These are phyloP conservation scores for Alternaria brassicae DNA, from an alignment of 2,329 filamentous ascomycete genomes.

Conservation along the genomic window DNA sequence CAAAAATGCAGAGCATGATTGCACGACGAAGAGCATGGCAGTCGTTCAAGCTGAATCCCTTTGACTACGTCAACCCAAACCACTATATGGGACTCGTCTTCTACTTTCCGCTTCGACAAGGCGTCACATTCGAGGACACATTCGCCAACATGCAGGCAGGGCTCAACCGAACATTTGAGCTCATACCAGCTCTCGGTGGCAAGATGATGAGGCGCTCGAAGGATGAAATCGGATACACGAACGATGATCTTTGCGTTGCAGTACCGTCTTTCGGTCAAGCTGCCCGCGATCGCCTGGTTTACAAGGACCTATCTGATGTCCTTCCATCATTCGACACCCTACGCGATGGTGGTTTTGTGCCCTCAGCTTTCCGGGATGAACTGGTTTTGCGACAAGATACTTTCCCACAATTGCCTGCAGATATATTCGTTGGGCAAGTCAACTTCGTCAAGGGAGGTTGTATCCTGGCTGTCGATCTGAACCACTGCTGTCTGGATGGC, in stretches of 20 bases:
- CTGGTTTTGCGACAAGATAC: conserved; percentile 17
- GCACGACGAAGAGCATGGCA: conserved; percentile 29
- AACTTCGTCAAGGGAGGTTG: conserved; percentile 40
- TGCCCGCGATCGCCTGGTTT: conserved; percentile 15
- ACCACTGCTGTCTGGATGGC: conserved; percentile 33
- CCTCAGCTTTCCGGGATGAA: conserved; percentile 28
- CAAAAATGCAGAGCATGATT: conserved; percentile 17
- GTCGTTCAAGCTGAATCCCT: conserved; percentile 41
- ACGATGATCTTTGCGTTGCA: conserved; percentile 34
- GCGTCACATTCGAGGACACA: conserved; percentile 33
- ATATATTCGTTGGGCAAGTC: conserved; percentile 36
- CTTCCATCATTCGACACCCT: conserved; percentile 29
- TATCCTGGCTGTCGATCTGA: conserved; percentile 28
- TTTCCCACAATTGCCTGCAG: conserved; percentile 28
- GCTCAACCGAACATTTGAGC: conserved; percentile 44
- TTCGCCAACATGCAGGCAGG: conserved; percentile 47
- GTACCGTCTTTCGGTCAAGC: conserved; percentile 22
- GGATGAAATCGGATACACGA: conserved; percentile 36
- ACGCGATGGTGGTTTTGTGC: conserved; percentile 22
- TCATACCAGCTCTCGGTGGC: conserved; percentile 51
- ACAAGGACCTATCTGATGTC: conserved; percentile 26
- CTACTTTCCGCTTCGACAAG: conserved; percentile 47
- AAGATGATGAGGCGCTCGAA: conserved; percentile 43
- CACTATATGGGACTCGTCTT: conserved; percentile 42
- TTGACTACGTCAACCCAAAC: conserved; percentile 34